Base-by-base conservation (phyloP, 257 asterid species). In the Solanum appendiculatum region DNA sequence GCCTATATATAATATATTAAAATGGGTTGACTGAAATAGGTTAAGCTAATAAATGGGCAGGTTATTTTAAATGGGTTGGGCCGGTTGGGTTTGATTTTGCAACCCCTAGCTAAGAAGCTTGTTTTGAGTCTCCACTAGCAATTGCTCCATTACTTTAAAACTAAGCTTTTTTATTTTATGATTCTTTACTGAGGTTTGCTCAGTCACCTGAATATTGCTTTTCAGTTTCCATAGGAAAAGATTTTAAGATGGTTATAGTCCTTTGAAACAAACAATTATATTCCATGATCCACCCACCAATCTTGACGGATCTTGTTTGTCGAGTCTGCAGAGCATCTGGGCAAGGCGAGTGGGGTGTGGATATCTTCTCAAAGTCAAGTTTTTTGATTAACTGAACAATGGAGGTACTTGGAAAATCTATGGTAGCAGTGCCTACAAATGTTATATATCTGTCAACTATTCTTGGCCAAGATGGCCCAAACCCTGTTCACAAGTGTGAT, bases 381-480 rank as follows among this genome's bases (percentile, higher is more conserved):
- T 86, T 86, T 39, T 77, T 27, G 72, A 83, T 70, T 77, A 83
- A 85, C 23, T 37, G 81, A 89, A 90, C 85, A 88, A 97, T 97
- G 99, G 99, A 96, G 98, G 98, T 93, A 93, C 91, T 95, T 94
- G 99, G 99, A 42, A 94, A 94, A 92, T 93, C 96, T 88, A 88
- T 93, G 97, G 94, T 93, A 88, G 93, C 94, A 81, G 92, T 93
- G 90, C 94, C 95, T 92, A 87, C 98, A 86, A 95, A 94, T 89
- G 99, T 96, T 91, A 92, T 97, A 92, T 97, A 88, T 90, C 90
- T 97, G 91, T 97, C 99, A 1, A 96, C 93, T 92, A 95, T 97
- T 91, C 96, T 96, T 85, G 99, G 99, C 92, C 99, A 97, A 86
- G 99, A 97, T 92, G 99, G 98, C 90, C 98, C 99, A 88, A 92